Conservation (phyloP, 2,329 filamentous ascomycete genomes). For the Ophiostoma himal-ulmi region DNA sequence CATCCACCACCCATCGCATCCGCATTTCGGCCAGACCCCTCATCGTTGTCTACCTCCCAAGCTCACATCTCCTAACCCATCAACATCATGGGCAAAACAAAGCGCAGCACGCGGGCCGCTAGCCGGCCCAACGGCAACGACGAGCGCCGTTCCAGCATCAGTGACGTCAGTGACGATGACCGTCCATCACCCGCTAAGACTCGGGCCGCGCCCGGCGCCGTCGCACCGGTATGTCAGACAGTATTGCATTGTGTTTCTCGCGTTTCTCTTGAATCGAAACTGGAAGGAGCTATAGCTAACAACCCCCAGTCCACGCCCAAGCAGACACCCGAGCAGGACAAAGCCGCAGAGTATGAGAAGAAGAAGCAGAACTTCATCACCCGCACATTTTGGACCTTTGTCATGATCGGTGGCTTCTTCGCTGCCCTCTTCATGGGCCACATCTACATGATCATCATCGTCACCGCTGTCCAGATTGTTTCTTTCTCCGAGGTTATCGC, state of each 20-base stretch:
- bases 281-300: neutral
- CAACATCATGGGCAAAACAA: slow-evolving; percentile 32
- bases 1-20: neutral
- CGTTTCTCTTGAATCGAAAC: neutral
- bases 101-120: slow-evolving; percentile 52
- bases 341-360: slow-evolving; percentile 77
- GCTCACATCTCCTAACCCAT: neutral
- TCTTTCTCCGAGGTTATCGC: slow-evolving; percentile 99
- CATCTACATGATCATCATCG: slow-evolving; percentile 91
- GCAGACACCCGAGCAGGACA: slow-evolving; percentile 38
- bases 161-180: slow-evolving; percentile 43
- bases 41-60: neutral
- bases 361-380: slow-evolving; percentile 98
- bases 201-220: slow-evolving; percentile 31
- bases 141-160: slow-evolving; percentile 64
- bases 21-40: neutral
- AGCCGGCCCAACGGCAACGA: slow-evolving; percentile 45
- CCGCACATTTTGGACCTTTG: slow-evolving; percentile 92
- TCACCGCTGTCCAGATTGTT: slow-evolving; percentile 90
- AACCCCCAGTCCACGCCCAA: slow-evolving; percentile 29
- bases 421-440: slow-evolving; percentile 88
- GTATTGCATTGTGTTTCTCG: slow-evolving; percentile 1
- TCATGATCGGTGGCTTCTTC: slow-evolving; percentile 96
- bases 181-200: slow-evolving; percentile 27
- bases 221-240: slow-evolving; percentile 9